These are phyloP conservation scores for Nadsonia commutata DNA, from an alignment of 1,139 yeast genomes.

Conservation along the genomic window DNA sequence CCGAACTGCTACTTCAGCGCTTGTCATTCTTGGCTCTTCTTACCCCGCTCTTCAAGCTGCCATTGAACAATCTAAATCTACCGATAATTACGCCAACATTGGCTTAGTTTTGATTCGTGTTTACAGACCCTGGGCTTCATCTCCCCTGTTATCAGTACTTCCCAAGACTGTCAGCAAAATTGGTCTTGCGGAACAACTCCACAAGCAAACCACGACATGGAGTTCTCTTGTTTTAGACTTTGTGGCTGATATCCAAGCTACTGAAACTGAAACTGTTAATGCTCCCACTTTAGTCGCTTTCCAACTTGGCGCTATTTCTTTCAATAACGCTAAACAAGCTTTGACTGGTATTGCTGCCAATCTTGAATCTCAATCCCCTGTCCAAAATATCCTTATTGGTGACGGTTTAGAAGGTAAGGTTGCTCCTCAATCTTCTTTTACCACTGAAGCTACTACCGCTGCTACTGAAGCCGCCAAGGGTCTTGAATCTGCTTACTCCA, in stretches of 20 bases:
- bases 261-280: slow-evolving; percentile 29
- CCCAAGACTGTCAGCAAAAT: slow-evolving; percentile 46
- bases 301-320: slow-evolving; percentile 36
- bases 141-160: slow-evolving; percentile 33
- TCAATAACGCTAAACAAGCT: slow-evolving; percentile 31
- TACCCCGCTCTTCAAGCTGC: slow-evolving; percentile 33
- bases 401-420: slow-evolving; percentile 13
- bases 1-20: slow-evolving; percentile 31
- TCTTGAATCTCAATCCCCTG: slow-evolving; percentile 37
- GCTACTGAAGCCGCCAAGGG: slow-evolving; percentile 34
- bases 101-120: slow-evolving; percentile 46
- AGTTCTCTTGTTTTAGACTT: slow-evolving; percentile 66
- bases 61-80: slow-evolving; percentile 8
- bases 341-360: slow-evolving; percentile 39
- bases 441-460: slow-evolving; percentile 12
- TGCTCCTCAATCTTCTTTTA: slow-evolving; percentile 8
- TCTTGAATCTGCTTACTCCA: slow-evolving; percentile 67
- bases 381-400: slow-evolving; percentile 54
- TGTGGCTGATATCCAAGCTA: slow-evolving; percentile 39
- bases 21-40: slow-evolving; percentile 49
- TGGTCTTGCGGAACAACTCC: slow-evolving; percentile 50
- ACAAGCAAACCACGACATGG: slow-evolving; percentile 34
- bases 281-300: slow-evolving; percentile 37
- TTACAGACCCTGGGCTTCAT: slow-evolving; percentile 57
- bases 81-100: slow-evolving; percentile 25